A percentile compares a stretch with the other conserved stretches of the same genome.
Evolutionary conservation across 768 basidiomycete species (phyloP).

Genomic region (Hirschioporus abietinus): DNA sequence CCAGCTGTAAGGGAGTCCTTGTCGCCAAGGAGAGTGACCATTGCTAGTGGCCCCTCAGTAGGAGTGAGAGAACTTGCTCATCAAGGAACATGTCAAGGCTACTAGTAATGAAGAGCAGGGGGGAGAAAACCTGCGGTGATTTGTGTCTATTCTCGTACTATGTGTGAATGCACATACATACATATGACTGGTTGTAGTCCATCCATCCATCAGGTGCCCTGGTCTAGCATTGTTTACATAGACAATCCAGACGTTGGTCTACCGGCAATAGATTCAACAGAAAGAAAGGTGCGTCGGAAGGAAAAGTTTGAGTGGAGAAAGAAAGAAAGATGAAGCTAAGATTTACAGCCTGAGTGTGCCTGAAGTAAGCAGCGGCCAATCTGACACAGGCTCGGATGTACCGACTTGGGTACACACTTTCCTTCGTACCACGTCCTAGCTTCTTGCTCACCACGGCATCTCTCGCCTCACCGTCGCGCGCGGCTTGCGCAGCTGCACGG

Average conservation of each 20-base stretch:
- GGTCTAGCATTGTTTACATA: not conserved
- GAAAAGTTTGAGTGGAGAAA: not conserved
- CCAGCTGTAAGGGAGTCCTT: not conserved
- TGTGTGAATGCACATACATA: not conserved
- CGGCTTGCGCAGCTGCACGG: not conserved
- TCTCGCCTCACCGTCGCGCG: not conserved
- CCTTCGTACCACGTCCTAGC: not conserved
- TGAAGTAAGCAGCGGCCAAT: not conserved
- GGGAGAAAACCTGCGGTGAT: not conserved
- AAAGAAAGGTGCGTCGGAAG: not conserved
- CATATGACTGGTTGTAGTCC: not conserved
- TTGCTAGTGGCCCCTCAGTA: not conserved
- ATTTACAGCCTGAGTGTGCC: not conserved
- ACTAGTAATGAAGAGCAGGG: not conserved
- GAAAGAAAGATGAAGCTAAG: not conserved
- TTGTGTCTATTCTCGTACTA: not conserved
- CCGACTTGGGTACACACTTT: not conserved
- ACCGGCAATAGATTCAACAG: not conserved
- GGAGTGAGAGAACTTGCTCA: not conserved
- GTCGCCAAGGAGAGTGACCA: not conserved
- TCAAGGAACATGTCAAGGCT: not conserved
- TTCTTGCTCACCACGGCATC: not conserved
- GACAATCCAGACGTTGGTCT: not conserved
- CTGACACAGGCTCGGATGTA: not conserved
- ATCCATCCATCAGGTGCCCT: not conserved